These are phyloP conservation scores for Xylaria digitata DNA, from an alignment of 2,329 filamentous ascomycete species.

Conservation along the genomic window DNA sequence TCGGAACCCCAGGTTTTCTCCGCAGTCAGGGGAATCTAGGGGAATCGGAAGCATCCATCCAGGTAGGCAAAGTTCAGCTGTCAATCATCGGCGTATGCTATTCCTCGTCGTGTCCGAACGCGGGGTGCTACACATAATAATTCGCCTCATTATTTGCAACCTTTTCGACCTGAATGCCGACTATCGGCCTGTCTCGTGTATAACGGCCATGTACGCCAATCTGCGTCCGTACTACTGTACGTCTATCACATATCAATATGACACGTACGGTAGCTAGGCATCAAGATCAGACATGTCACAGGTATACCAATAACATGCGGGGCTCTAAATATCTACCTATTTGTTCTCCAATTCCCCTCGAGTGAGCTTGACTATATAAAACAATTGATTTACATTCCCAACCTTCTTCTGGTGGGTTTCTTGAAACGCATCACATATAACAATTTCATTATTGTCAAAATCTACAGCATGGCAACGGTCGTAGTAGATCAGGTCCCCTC, in stretches of 20 bases:
- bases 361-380: constrained; percentile 5
- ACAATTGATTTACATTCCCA: neutral
- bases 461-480: constrained; percentile 30
- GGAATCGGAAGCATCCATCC: too few species aligned
- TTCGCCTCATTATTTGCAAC: constrained; percentile 2
- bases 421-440: neutral
- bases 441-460: neutral
- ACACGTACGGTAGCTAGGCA: neutral
- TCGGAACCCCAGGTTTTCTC: too few species aligned
- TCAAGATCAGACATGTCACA: neutral
- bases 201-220: neutral
- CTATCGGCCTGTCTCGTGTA: neutral
- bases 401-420: neutral
- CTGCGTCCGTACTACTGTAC: too few species aligned
- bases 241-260: neutral
- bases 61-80: too few species aligned
- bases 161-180: neutral
- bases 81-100: too few species aligned
- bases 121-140: neutral
- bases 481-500: constrained; percentile 38
- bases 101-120: constrained; percentile 13
- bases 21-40: too few species aligned
- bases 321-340: constrained; percentile 5
- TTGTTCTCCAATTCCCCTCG: constrained; percentile 7
- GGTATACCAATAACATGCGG: constrained; percentile 17